Conservation (phyloP, 148 eudicot genomes). For the Suaeda aralocaspica region DNA sequence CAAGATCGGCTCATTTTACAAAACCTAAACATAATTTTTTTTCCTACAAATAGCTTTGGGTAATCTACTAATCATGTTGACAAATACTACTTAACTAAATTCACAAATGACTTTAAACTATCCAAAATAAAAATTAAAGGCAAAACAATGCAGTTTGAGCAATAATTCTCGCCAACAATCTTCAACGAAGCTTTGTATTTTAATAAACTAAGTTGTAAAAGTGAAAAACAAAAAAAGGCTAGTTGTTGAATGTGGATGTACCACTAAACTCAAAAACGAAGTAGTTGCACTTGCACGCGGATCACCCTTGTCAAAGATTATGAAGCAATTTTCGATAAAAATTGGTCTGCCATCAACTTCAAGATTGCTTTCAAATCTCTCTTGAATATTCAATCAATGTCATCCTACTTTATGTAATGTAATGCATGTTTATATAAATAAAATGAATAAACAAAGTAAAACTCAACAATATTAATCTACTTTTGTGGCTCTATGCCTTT, state of each 20-base stretch:
- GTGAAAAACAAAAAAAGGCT: background rate
- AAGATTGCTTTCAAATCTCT: constrained; percentile 6
- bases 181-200: background rate
- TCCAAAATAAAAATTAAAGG: too few species aligned
- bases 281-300: constrained; percentile 26
- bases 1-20: too few species aligned
- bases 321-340: constrained; percentile 8
- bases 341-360: constrained; percentile 24
- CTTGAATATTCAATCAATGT: background rate
- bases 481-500: too few species aligned
- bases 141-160: too few species aligned
- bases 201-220: background rate
- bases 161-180: too few species aligned
- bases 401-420: background rate
- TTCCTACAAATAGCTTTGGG: too few species aligned
- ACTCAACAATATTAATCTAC: too few species aligned
- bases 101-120: too few species aligned
- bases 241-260: background rate
- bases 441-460: too few species aligned
- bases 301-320: constrained; percentile 22
- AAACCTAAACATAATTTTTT: too few species aligned
- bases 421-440: background rate
- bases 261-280: constrained; percentile 7
- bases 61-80: too few species aligned
- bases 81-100: too few species aligned